A percentile compares a stretch with the other conserved stretches of the same genome.
Conservation (phyloP, 2,329 filamentous ascomycete species). For the Ustilaginoidea virens region DNA sequence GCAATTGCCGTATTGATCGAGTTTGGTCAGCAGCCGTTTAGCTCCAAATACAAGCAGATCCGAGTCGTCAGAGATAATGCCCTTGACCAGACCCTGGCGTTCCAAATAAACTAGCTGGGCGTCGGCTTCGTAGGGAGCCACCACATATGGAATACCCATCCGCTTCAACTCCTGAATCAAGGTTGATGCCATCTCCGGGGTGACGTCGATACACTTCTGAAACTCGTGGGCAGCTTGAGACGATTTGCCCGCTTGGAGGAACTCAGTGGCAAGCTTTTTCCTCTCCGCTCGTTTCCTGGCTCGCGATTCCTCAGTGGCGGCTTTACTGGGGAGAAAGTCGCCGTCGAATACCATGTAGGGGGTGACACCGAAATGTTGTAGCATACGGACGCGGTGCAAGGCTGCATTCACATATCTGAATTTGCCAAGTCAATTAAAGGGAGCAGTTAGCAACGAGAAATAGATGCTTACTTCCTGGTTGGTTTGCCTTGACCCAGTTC, state of each 20-base stretch:
- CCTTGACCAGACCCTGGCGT: constrained; percentile 64
- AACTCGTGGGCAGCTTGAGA: constrained; percentile 72
- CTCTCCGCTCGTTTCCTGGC: constrained; percentile 62
- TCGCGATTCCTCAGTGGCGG: constrained; percentile 66
- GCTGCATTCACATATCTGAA: constrained; percentile 82
- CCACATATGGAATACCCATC: constrained; percentile 67
- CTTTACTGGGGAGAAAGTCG: constrained; percentile 87
- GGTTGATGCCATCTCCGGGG: constrained; percentile 83
- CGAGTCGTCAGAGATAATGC: constrained; percentile 91
- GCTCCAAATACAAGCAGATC: constrained; percentile 92
- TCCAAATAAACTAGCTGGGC: constrained; percentile 94
- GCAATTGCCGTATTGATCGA: constrained; percentile 87
- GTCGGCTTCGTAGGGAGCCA: constrained; percentile 94
- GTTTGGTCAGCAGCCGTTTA: constrained; percentile 77
- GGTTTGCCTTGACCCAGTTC: constrained; percentile 81
- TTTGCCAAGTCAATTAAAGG: too few species aligned
- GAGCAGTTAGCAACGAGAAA: too few species aligned
- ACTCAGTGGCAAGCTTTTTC: constrained; percentile 58
- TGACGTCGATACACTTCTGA: constrained; percentile 91
- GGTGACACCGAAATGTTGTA: constrained; percentile 82
- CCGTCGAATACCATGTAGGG: constrained; percentile 95
- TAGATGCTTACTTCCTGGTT: constrained; percentile 68
- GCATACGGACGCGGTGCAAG: constrained; percentile 84
- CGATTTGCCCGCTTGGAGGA: constrained; percentile 67
- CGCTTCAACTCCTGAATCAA: constrained; percentile 86